Conservation (phyloP, 371 early-diverging fungal species). For the Lichtheimia ramosa region DNA sequence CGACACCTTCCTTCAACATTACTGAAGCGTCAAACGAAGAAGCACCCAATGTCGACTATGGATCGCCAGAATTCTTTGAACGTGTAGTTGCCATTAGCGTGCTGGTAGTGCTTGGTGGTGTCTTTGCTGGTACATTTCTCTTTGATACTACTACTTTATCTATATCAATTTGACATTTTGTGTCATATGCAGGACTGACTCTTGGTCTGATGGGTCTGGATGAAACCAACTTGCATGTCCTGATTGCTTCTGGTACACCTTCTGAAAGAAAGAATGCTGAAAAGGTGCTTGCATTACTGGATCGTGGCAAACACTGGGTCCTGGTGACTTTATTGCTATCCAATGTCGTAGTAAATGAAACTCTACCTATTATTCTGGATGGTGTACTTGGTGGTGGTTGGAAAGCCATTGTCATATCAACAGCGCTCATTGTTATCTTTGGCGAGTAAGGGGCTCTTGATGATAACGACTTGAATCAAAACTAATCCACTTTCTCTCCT, state of each 20-base stretch:
- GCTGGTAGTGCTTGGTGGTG: conserved; percentile 59
- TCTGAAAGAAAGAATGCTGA: conserved; percentile 67
- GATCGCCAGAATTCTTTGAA: conserved; percentile 28
- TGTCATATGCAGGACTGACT: conserved; percentile 66
- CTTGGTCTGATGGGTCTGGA: conserved; percentile 84
- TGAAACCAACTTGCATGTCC: conserved; percentile 67
- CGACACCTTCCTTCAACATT: not conserved
- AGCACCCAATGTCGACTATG: not conserved
- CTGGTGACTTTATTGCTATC: conserved; percentile 87
- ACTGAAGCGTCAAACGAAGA: not conserved
- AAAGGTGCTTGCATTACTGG: conserved; percentile 66
- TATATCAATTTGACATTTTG: not conserved
- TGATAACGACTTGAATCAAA: not conserved
- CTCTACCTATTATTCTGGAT: conserved; percentile 91
- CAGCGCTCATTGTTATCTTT: conserved; percentile 87
- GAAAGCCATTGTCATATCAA: conserved; percentile 88
- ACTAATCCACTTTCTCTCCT: not conserved
- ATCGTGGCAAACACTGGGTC: conserved; percentile 81
- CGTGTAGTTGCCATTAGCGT: conserved; percentile 33
- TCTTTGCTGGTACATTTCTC: conserved; percentile 54
- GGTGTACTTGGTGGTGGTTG: conserved; percentile 78
- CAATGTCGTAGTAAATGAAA: conserved; percentile 94
- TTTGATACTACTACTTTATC: not conserved
- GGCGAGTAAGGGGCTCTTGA: conserved; percentile 70
- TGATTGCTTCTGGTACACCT: conserved; percentile 70